phyloP scores from a whole-genome alignment of 805 yeast genomes.

The Candida ficus region DNA sequence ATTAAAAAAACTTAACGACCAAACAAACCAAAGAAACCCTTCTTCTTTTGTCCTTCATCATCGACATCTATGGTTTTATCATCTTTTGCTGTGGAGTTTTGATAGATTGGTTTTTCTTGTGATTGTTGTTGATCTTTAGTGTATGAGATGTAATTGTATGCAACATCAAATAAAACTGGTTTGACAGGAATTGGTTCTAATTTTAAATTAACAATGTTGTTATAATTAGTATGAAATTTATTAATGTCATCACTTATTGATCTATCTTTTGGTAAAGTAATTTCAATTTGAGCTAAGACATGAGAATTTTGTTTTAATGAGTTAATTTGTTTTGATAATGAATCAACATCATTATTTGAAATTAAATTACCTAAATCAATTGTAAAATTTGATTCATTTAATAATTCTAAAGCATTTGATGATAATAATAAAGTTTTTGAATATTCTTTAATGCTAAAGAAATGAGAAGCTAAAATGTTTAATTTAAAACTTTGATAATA shows the following conservation, averaged over 20 bases:
- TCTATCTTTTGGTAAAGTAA: conserved; percentile 24
- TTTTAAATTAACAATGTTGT: conserved; percentile 25
- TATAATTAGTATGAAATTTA: conserved; percentile 21
- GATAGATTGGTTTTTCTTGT: neutral
- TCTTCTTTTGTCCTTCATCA: conserved; percentile 38
- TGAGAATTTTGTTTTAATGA: conserved; percentile 29
- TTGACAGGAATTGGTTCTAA: conserved; percentile 62
- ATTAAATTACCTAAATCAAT: conserved; percentile 27
- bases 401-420: conserved; percentile 25
- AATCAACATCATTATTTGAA: conserved; percentile 28
- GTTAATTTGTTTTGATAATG: conserved; percentile 19
- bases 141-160: conserved; percentile 72
- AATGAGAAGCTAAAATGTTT: conserved; percentile 40
- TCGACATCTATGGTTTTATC: conserved; percentile 2
- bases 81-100: neutral
- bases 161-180: conserved; percentile 89
- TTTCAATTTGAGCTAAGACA: conserved; percentile 43
- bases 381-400: conserved; percentile 15
- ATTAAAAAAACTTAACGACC: conserved; percentile 51
- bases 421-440: conserved; percentile 44
- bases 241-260: conserved; percentile 22
- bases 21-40: conserved; percentile 72
- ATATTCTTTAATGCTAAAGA: conserved; percentile 34
- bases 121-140: conserved; percentile 12
- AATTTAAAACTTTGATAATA: conserved; percentile 44